A percentile compares a stretch with the other conserved stretches of the same genome.
These are phyloP conservation scores for Parsonsia alboflavescens DNA, from an alignment of 257 asterid genomes.

Conservation along the genomic window DNA sequence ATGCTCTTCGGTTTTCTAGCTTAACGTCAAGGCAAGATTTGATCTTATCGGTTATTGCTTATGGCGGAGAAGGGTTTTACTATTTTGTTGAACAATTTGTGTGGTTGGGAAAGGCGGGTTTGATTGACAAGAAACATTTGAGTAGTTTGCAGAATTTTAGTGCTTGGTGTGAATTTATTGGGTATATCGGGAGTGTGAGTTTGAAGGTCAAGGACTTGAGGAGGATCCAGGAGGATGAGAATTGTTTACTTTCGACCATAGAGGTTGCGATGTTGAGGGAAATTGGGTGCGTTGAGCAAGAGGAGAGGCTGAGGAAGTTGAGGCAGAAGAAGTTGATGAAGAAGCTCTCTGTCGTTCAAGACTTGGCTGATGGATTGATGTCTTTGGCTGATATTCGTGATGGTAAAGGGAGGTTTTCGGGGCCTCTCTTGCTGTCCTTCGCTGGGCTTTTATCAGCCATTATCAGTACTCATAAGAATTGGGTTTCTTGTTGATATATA, in stretches of 20 bases:
- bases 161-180: slow-evolving; percentile 81
- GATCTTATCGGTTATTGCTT: slow-evolving; percentile 37
- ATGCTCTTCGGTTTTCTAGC: slow-evolving; percentile 47
- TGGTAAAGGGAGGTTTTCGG: slow-evolving; percentile 58
- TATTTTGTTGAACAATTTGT: slow-evolving; percentile 83
- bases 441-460: slow-evolving; percentile 73
- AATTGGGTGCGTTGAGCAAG: slow-evolving; percentile 37
- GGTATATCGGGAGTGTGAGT: slow-evolving; percentile 78
- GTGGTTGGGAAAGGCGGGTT: slow-evolving; percentile 73
- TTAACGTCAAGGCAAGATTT: slow-evolving; percentile 23
- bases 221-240: slow-evolving; percentile 45
- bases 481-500: slow-evolving; percentile 56
- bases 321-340: slow-evolving; percentile 77
- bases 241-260: slow-evolving; percentile 40
- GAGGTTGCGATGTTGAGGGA: slow-evolving; percentile 47
- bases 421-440: slow-evolving; percentile 50
- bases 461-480: slow-evolving; percentile 85
- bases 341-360: slow-evolving; percentile 73
- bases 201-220: slow-evolving; percentile 61
- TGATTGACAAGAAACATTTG: slow-evolving; percentile 55
- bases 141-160: slow-evolving; percentile 50
- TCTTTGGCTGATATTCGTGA: slow-evolving; percentile 80
- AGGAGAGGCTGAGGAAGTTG: slow-evolving; percentile 52
- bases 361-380: slow-evolving; percentile 85
- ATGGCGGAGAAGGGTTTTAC: slow-evolving; percentile 85